Conservation (phyloP, 352 stramenopile species). For the Phytophthora niederhauseri region DNA sequence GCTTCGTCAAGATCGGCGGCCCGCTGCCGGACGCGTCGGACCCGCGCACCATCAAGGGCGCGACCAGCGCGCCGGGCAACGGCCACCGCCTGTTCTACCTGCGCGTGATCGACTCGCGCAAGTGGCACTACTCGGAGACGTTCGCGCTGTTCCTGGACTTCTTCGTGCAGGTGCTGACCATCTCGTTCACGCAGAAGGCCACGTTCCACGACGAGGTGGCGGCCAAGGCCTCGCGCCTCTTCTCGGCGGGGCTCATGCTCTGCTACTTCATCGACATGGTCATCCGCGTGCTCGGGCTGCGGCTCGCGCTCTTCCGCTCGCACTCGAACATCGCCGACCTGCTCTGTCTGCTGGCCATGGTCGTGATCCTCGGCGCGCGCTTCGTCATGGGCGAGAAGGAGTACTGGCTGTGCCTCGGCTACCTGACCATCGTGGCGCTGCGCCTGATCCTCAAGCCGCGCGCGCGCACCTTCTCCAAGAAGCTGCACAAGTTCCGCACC, state of each 20-base stretch:
- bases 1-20: slow-evolving; percentile 85
- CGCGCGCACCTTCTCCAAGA: slow-evolving; percentile 86
- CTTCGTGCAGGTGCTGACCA: slow-evolving; percentile 79
- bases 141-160: slow-evolving; percentile 90
- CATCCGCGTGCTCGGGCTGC: slow-evolving; percentile 74
- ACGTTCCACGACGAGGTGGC: slow-evolving; percentile 69
- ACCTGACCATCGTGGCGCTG: slow-evolving; percentile 67
- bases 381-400: slow-evolving; percentile 67
- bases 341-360: slow-evolving; percentile 72
- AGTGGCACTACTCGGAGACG: slow-evolving; percentile 90
- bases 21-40: slow-evolving; percentile 73
- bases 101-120: slow-evolving; percentile 86
- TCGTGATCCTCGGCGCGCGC: slow-evolving; percentile 52
- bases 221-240: slow-evolving; percentile 73
- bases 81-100: slow-evolving; percentile 81
- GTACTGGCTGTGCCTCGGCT: slow-evolving; percentile 74
- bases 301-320: slow-evolving; percentile 77
- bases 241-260: slow-evolving; percentile 76
- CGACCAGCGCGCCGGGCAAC: slow-evolving; percentile 39
- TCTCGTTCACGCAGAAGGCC: slow-evolving; percentile 74
- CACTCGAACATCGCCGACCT: slow-evolving; percentile 86
- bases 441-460: slow-evolving; percentile 87
- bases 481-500: slow-evolving; percentile 87
- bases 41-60: slow-evolving; percentile 71
- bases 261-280: slow-evolving; percentile 88